phyloP scores from a whole-genome alignment of 2,329 filamentous ascomycete genomes.

The Trichoderma citrinoviride region DNA sequence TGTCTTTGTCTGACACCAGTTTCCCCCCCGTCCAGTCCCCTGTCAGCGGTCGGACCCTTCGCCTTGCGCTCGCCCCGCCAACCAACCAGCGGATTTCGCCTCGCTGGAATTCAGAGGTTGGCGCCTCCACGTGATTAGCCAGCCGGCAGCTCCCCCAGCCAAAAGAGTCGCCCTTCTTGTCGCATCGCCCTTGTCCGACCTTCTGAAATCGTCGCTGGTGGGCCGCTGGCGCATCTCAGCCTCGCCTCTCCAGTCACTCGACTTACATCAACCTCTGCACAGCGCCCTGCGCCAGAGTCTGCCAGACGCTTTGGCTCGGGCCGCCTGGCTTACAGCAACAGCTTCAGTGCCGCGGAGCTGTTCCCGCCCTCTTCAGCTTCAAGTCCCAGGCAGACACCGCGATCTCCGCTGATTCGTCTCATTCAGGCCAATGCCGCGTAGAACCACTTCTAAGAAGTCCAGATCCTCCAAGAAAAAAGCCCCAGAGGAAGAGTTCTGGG shows the following conservation, averaged over 20 bases:
- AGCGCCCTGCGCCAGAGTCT: constrained; percentile 31
- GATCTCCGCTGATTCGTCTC: constrained; percentile 1
- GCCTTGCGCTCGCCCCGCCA: constrained; percentile 11
- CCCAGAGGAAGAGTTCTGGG: constrained; percentile 34
- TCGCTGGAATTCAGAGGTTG: constrained; percentile 15
- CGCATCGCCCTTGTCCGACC: constrained; percentile 7
- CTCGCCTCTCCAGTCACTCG: constrained; percentile 28
- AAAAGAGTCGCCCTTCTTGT: not conserved
- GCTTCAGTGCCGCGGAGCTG: constrained; percentile 14
- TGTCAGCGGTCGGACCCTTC: not conserved
- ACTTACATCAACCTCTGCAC: constrained; percentile 32
- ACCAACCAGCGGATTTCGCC: not conserved
- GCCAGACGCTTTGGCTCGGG: constrained; percentile 29
- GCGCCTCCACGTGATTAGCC: constrained; percentile 25
- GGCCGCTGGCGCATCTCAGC: constrained; percentile 23
- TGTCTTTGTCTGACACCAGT: not conserved
- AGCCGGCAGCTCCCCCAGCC: constrained; percentile 7
- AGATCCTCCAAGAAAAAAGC: constrained; percentile 25
- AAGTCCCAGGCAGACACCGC: not conserved
- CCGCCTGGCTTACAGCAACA: constrained; percentile 20
- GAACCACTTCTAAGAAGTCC: constrained; percentile 23
- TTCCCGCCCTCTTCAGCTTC: not conserved
- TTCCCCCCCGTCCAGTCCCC: not conserved
- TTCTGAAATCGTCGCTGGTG: constrained; percentile 19
- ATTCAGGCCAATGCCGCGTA: constrained; percentile 36